A percentile compares a stretch with the other conserved stretches of the same genome.
phyloP scores from a whole-genome alignment of 1,284 basidiomycete genomes.

The Sutorius eximius region DNA sequence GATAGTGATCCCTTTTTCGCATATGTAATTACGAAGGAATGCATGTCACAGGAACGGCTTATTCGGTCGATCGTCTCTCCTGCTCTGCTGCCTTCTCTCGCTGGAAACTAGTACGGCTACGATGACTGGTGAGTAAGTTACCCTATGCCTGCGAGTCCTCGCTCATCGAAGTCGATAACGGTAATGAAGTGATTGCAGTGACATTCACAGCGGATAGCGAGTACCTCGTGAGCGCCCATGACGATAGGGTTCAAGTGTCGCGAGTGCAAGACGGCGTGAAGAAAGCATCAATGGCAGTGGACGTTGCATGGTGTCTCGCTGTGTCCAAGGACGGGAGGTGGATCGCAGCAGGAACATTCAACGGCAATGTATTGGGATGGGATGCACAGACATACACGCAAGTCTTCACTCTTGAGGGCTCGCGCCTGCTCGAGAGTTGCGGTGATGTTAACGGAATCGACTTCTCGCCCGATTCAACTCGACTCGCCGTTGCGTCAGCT shows the following conservation, averaged over 20 bases:
- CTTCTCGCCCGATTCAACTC: constrained; percentile 2
- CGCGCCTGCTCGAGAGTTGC: too few relatives aligned
- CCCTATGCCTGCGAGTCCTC: too few relatives aligned
- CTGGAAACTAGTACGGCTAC: too few relatives aligned
- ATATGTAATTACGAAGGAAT: too few relatives aligned
- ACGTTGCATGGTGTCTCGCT: neutral
- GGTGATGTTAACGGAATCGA: neutral
- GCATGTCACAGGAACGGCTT: neutral
- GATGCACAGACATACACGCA: neutral
- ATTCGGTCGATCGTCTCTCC: too few relatives aligned
- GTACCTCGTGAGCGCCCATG: too few relatives aligned
- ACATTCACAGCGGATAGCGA: neutral
- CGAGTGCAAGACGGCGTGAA: neutral
- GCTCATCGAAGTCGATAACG: too few relatives aligned
- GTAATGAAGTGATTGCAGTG: too few relatives aligned
- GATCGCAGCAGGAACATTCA: neutral
- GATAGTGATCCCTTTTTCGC: too few relatives aligned
- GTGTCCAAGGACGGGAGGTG: constrained; percentile 1
- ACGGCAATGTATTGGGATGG: neutral
- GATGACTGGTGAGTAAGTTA: too few relatives aligned
- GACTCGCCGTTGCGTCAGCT: neutral
- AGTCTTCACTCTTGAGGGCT: neutral
- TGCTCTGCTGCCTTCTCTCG: constrained; percentile 50
- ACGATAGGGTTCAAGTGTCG: neutral
- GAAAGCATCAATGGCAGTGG: neutral